Percentiles rank a stretch among this genome's conserved stretches.
Evolutionary conservation across 2,329 filamentous ascomycete species (phyloP).

Genomic region (Fusarium pininemorale): DNA sequence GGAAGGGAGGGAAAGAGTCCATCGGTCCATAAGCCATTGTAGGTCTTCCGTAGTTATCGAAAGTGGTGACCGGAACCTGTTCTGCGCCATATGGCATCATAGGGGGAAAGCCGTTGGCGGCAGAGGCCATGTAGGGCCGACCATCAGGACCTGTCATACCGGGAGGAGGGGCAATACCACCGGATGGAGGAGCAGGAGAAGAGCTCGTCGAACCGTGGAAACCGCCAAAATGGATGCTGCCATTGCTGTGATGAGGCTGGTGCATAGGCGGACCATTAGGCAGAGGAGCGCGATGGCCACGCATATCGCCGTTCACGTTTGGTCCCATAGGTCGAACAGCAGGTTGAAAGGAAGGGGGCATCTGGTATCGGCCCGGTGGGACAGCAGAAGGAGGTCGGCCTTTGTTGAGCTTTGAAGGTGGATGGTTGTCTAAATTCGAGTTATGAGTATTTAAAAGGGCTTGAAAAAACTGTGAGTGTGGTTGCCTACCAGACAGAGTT

Average conservation of each 20-base stretch:
- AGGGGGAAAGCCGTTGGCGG: conserved; percentile 50
- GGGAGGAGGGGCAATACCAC: conserved; percentile 60
- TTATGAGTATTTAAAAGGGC: conserved; percentile 6
- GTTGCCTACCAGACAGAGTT: conserved; percentile 27
- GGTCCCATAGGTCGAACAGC: conserved; percentile 44
- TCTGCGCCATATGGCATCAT: conserved; percentile 50
- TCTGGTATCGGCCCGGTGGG: conserved; percentile 52
- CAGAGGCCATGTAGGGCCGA: conserved; percentile 47
- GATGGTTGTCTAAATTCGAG: conserved; percentile 23
- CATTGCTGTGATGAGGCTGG: conserved; percentile 63
- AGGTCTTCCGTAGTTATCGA: conserved; percentile 52
- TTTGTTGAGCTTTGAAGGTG: conserved; percentile 27
- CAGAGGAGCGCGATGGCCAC: conserved; percentile 45
- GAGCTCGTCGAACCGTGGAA: conserved; percentile 65
- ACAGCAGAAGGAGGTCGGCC: conserved; percentile 45
- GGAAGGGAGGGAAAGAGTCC: conserved; percentile 47
- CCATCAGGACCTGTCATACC: conserved; percentile 50
- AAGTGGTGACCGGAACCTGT: conserved; percentile 46
- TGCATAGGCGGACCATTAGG: conserved; percentile 54
- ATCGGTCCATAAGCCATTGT: conserved; percentile 47
- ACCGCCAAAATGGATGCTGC: conserved; percentile 65
- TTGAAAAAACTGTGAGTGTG: neutral
- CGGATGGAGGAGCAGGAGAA: conserved; percentile 62
- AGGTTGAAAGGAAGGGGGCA: conserved; percentile 56
- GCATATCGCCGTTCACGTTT: conserved; percentile 47